These are phyloP conservation scores for Paraconiothyrium sp. DNA, from an alignment of 2,329 filamentous ascomycete genomes.

Conservation along the genomic window DNA sequence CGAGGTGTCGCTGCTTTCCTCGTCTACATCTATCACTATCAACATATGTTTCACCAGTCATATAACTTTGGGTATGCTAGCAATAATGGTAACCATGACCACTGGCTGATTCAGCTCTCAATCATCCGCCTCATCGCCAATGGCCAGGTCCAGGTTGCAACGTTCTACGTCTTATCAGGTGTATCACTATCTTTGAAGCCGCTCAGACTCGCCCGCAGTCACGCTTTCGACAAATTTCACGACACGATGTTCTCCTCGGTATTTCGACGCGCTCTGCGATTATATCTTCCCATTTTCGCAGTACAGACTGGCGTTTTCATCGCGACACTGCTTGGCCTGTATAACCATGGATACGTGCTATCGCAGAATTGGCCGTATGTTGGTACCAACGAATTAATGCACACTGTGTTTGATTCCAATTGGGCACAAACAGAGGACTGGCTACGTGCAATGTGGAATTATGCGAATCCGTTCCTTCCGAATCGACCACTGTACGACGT, in stretches of 20 bases:
- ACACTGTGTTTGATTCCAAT: conserved; percentile 17
- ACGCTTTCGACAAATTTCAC: conserved; percentile 48
- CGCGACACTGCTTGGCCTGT: conserved; percentile 26
- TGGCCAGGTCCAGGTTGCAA: conserved; percentile 64
- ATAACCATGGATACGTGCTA: conserved; percentile 23
- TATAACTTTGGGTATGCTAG: conserved; percentile 51
- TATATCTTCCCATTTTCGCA: conserved; percentile 60
- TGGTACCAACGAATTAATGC: conserved; percentile 26
- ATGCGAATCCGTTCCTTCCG: conserved; percentile 26
- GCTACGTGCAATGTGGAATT: conserved; percentile 25
- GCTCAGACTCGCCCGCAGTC: conserved; percentile 50
- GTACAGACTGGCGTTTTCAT: conserved; percentile 57
- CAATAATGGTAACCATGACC: conserved; percentile 62
- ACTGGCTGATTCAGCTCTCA: conserved; percentile 57
- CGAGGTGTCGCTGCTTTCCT: conserved; percentile 70
- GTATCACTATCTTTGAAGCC: conserved; percentile 58
- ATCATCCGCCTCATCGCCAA: conserved; percentile 67
- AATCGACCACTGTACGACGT: conserved; percentile 30
- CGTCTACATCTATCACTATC: conserved; percentile 67
- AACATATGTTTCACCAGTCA: conserved; percentile 67
- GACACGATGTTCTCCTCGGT: conserved; percentile 56
- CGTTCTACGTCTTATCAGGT: conserved; percentile 60
- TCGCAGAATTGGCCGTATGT: conserved; percentile 29
- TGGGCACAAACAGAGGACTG: conserved; percentile 28
- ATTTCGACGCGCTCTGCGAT: conserved; percentile 57